These are phyloP conservation scores for Rauvolfia tetraphylla DNA, from an alignment of 257 asterid species.

Conservation along the genomic window DNA sequence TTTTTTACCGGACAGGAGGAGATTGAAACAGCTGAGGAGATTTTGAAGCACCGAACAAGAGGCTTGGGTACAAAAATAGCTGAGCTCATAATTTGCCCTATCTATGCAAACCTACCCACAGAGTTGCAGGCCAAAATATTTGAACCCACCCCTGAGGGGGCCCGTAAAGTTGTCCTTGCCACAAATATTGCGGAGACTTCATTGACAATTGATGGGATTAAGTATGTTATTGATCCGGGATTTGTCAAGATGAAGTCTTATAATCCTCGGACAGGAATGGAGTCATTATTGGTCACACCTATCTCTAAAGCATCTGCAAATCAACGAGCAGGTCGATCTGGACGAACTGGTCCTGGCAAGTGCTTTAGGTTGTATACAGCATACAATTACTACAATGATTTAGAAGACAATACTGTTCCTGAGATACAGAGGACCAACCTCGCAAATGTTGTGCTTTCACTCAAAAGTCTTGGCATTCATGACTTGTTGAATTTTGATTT, in stretches of 20 bases:
- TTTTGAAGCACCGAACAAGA: constrained; percentile 36
- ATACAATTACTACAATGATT: constrained; percentile 61
- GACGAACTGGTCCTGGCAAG: constrained; percentile 94
- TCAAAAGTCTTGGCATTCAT: constrained; percentile 92
- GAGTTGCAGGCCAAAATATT: constrained; percentile 44
- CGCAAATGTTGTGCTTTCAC: constrained; percentile 81
- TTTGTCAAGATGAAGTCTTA: constrained; percentile 89
- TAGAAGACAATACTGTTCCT: constrained; percentile 90
- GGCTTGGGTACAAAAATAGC: constrained; percentile 47
- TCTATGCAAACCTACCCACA: constrained; percentile 42
- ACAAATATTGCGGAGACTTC: constrained; percentile 73
- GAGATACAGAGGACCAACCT: constrained; percentile 94
- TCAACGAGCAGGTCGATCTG: constrained; percentile 97
- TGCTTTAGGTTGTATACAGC: constrained; percentile 88
- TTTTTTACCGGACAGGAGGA: constrained; percentile 65
- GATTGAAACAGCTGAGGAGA: constrained; percentile 43
- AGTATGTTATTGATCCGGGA: constrained; percentile 94
- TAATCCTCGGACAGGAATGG: constrained; percentile 94
- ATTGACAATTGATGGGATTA: constrained; percentile 91
- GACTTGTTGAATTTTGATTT: constrained; percentile 86
- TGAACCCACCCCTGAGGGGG: constrained; percentile 46
- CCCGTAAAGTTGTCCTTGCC: constrained; percentile 44
- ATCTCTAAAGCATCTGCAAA: constrained; percentile 94
- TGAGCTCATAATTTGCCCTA: constrained; percentile 44
- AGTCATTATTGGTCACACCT: constrained; percentile 69